Evolutionary conservation across 2,329 filamentous ascomycete species (phyloP), one percentile per base, ranked within the genome.

Genomic region (Delphinella strobiligena): DNA sequence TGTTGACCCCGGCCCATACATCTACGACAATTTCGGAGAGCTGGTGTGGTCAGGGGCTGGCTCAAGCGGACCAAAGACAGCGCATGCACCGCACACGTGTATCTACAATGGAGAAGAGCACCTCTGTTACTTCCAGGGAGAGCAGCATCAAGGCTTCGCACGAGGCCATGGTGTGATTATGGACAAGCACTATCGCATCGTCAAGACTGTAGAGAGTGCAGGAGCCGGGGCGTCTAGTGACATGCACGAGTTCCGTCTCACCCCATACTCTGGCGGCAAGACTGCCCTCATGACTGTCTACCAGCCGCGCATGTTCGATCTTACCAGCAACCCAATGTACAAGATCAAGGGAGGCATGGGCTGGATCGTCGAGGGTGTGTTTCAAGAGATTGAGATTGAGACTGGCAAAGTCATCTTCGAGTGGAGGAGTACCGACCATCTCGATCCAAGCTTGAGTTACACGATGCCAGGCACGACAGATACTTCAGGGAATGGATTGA

Each of bases 361-460:
- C 1, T 72, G 66, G 65, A 51, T 72, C 27, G 65, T 71, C 46
- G 63, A 71, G 50, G 67, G 67, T 39, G 58, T 70, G 2, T 71
- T 72, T 44, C 68, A 72, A 49, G 69, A 74, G 52, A 58, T 74
- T 22, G 66, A 75, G 41, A 69, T 74, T 31, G 61, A 68, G 17
- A 75, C 69, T 2, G 71, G 72, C 2, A 59, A 67, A 31, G 53
- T 78, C 3, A 45, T 76, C 9, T 78, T 77, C 45, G 72, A 78
- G 47, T 78, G 74, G 74, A 64, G 63, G 19, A 70, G 68, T 45
- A 55, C 76, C 8, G 71, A 75, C 41, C 69, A 76, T 51, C 60
- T 74, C n/a, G 59, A 63, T 32, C 70, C 69, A 1, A 60, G 64
- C 31, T 63, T 68, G 60, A 59, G 51, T 52, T 56, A 66, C 54